phyloP scores from a whole-genome alignment of 768 basidiomycete genomes.

The Russula olivacea region DNA sequence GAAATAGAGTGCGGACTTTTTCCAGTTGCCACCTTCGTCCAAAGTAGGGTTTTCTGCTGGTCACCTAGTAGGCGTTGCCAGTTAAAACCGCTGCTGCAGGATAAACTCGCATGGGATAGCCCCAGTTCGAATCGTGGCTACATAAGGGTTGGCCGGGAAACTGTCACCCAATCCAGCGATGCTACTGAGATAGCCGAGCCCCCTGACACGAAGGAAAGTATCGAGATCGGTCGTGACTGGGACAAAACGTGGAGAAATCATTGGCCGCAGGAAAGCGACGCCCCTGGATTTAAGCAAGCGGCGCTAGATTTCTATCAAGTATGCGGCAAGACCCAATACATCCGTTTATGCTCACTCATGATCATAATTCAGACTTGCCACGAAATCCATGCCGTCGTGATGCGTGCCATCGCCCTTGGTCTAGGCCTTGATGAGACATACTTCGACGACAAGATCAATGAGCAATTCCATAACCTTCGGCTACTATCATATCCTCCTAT shows the following conservation, averaged over 20 bases:
- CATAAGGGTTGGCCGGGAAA: slow-evolving; percentile 74
- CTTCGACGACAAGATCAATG: slow-evolving; percentile 69
- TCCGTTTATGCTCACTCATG: background rate
- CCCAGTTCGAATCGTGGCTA: slow-evolving; percentile 84
- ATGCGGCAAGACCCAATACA: slow-evolving; percentile 13
- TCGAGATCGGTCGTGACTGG: slow-evolving; percentile 88
- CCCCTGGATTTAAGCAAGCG: slow-evolving; percentile 60
- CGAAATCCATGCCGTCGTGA: slow-evolving; percentile 64
- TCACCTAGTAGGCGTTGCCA: background rate
- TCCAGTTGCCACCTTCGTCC: slow-evolving; percentile 50
- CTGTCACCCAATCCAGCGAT: slow-evolving; percentile 68
- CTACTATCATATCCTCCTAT: slow-evolving; percentile 80
- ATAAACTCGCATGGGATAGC: slow-evolving; percentile 72
- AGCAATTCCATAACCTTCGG: slow-evolving; percentile 76
- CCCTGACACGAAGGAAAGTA: slow-evolving; percentile 78
- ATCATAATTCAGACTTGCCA: slow-evolving; percentile 53
- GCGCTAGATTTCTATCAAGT: slow-evolving; percentile 76
- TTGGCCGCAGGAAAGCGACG: slow-evolving; percentile 65
- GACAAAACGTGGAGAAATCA: slow-evolving; percentile 70
- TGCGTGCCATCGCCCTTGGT: slow-evolving; percentile 83
- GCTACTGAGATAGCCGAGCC: slow-evolving; percentile 67
- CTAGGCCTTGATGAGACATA: slow-evolving; percentile 65
- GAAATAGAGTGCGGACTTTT: slow-evolving; percentile 69
- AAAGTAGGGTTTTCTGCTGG: slow-evolving; percentile 41
- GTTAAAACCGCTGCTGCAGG: slow-evolving; percentile 32